A percentile compares a stretch with the other conserved stretches of the same genome.
phyloP scores from a whole-genome alignment of 169 alveolate species.

The Eimeria necatrix region DNA sequence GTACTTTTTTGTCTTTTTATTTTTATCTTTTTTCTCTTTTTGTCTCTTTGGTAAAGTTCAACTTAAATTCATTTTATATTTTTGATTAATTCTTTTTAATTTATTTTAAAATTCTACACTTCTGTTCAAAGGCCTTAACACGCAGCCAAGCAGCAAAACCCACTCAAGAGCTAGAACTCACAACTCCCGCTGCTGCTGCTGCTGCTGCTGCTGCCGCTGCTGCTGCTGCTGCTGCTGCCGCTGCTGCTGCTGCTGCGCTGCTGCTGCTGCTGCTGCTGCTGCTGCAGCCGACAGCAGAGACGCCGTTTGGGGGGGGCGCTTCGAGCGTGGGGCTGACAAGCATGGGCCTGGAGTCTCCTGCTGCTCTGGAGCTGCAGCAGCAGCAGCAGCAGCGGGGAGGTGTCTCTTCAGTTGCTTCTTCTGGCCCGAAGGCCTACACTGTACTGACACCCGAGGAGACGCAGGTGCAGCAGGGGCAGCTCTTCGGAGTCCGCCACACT shows the following conservation, averaged over 20 bases:
- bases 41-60: neutral
- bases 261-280: no score
- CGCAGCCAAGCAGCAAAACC: no score
- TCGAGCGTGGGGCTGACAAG: slow-evolving; percentile 58
- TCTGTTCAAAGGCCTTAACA: no score
- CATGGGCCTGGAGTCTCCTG: slow-evolving; percentile 71
- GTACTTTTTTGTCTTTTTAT: neutral
- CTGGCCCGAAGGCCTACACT: slow-evolving; percentile 66
- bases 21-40: neutral
- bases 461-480: slow-evolving; percentile 68
- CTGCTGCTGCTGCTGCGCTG: neutral
- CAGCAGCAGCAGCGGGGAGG: slow-evolving; percentile 60
- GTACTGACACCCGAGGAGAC: slow-evolving; percentile 72
- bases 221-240: neutral
- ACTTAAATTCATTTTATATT: neutral
- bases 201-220: no score
- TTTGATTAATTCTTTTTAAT: no score
- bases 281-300: slow-evolving; percentile 44
- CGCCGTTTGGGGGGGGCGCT: slow-evolving; percentile 67
- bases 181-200: no score
- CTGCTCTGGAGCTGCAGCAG: slow-evolving; percentile 48
- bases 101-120: no score
- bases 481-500: slow-evolving; percentile 78
- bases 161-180: no score
- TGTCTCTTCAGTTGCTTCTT: slow-evolving; percentile 68